Conservation (phyloP, 768 basidiomycete species). For the Lanmaoa rubissima region DNA sequence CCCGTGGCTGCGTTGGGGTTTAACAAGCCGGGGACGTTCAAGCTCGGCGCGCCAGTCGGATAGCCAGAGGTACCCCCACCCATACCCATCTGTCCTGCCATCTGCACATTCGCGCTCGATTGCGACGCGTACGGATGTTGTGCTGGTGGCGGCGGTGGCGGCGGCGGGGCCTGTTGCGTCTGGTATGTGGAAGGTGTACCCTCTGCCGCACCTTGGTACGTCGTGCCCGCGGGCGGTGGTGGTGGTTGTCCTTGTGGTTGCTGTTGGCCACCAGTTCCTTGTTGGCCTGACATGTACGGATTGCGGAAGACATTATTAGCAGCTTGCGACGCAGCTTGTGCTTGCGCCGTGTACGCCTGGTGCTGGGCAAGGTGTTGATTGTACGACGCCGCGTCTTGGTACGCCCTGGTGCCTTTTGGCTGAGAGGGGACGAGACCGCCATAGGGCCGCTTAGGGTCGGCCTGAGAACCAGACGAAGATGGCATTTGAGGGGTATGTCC, state of each 20-base stretch:
- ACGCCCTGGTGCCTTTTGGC: conserved; percentile 80
- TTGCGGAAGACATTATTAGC: conserved; percentile 70
- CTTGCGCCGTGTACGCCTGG: conserved; percentile 88
- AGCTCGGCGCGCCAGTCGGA: conserved; percentile 11
- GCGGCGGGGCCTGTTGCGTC: conserved; percentile 29
- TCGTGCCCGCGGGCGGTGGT: conserved; percentile 9
- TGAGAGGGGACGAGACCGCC: conserved; percentile 92
- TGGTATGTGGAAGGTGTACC: conserved; percentile 17
- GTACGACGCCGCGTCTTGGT: conserved; percentile 90
- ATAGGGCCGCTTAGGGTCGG: conserved; percentile 85
- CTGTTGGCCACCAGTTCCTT: conserved; percentile 32
- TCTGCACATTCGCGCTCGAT: conserved; percentile 18
- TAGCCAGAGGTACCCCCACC: conserved; percentile 18
- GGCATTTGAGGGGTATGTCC: conserved; percentile 35
- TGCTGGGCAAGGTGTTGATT: conserved; percentile 94
- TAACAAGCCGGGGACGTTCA: conserved; percentile 28
- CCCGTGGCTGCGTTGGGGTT: conserved; percentile 45
- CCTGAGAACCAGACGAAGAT: conserved; percentile 31
- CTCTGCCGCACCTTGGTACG: conserved; percentile 25
- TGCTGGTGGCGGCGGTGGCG: conserved; percentile 17
- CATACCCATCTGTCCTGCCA: conserved; percentile 19
- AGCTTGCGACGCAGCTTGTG: conserved; percentile 71
- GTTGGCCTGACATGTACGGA: conserved; percentile 69
- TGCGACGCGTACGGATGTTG: conserved; percentile 30
- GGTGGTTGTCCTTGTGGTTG: conserved; percentile 21